Evolutionary conservation across 2,329 filamentous ascomycete species (phyloP), one percentile per base, ranked within the genome.

Genomic region (Nannizzia gypsea): DNA sequence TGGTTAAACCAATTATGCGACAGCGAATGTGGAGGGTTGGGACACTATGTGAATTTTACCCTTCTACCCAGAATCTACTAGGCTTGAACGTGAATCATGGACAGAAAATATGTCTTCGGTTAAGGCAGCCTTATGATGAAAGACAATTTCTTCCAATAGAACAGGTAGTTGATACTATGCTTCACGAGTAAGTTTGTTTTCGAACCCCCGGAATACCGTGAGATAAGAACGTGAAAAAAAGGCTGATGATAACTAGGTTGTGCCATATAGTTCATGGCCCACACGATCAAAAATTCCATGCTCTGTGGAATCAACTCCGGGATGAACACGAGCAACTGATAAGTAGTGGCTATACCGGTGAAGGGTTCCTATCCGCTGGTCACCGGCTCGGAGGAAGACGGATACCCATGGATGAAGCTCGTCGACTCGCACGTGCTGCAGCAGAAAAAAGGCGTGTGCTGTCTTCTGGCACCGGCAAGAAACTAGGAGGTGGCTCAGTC

Each of bases 1-100:
- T 95, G 60, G 91, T 96, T 63, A 96, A 96, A 72, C 92, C 92
- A 17, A 89, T 97, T 63, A 97, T 97, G 91, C 82, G 90, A 64
- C 89, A 89, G 55, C 83, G 89, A 48, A 80, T 80, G 59, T 97
- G 90, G 89, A 86, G 79, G 63, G 89, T 97, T 36, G 80, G 81
- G 28, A 83, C 88, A 55, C 80, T 97, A 15, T 84, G 85, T 56
- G 92, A 97, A 71, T 96, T 97, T 74, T 88, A 89, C 62, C 92
- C 92, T 0, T 78, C 83, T 11, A 81, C 93, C 66, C 74, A 77
- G 34, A 88, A 87, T 65, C 77, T 96, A 1, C 76, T 95, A 44
- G 91, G 89, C 80, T 75, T 96, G 26, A 96, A 97, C 67, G 79
- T 87, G 66, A 88, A 92, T 68, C 74, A 74, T 17, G 90, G 90